These are phyloP conservation scores for Geotrichum carabidarum DNA, from an alignment of 1,139 yeast species.

Conservation along the genomic window DNA sequence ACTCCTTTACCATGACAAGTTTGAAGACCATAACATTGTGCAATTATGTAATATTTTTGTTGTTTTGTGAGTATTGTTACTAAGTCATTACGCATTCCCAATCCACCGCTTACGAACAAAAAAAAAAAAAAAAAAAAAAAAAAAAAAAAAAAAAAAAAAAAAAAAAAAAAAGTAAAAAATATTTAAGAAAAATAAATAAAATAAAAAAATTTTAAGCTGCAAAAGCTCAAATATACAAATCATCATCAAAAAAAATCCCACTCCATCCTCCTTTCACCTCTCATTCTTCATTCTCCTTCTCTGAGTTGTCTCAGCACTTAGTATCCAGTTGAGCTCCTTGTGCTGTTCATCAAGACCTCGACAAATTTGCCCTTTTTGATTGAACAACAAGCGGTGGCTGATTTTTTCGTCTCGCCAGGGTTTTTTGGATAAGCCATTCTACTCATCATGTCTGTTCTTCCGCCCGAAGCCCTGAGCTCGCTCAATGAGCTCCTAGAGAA, in stretches of 20 bases:
- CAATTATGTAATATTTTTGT: no score
- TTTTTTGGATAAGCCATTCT: slow-evolving; percentile 3
- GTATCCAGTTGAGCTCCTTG: not conserved
- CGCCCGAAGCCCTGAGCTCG: slow-evolving; percentile 55
- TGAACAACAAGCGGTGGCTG: not conserved
- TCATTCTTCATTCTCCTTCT: not conserved
- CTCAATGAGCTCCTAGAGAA: slow-evolving; percentile 59
- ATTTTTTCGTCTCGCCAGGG: slow-evolving; percentile 4
- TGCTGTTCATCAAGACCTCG: not conserved
- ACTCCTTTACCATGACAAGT: no score
- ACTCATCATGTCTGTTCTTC: slow-evolving; percentile 39
- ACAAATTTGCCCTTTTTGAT: not conserved
- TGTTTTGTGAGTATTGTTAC: no score
- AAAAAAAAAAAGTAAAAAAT: slow-evolving; percentile 4
- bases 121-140: not conserved
- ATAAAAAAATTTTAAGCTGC: slow-evolving; percentile 5
- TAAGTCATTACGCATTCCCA: no score
- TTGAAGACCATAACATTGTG: no score
- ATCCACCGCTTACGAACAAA: not conserved
- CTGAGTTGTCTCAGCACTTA: not conserved
- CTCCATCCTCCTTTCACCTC: not conserved
- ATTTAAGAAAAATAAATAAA: not conserved
- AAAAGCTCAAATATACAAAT: not conserved
- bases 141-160: not conserved
- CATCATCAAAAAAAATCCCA: not conserved